These are phyloP conservation scores for Pleurotus salmoneostramineus DNA, from an alignment of 768 basidiomycete species.

Conservation along the genomic window DNA sequence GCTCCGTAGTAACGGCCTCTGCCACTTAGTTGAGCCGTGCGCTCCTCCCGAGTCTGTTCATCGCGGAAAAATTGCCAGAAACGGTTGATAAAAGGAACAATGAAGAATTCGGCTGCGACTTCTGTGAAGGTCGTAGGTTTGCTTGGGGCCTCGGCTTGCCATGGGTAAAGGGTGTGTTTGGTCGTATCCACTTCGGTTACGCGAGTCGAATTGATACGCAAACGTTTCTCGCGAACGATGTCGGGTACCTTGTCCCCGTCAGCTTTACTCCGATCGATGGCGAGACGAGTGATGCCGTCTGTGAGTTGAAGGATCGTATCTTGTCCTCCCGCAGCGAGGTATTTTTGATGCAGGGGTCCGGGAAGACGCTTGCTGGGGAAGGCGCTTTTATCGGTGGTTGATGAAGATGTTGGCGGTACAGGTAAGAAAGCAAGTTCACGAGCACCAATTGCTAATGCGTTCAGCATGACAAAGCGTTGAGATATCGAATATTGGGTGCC, in stretches of 20 bases:
- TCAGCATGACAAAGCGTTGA: slow-evolving; percentile 83
- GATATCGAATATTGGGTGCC: slow-evolving; percentile 86
- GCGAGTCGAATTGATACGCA: slow-evolving; percentile 49
- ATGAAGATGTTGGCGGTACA: slow-evolving; percentile 25
- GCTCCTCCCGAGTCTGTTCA: slow-evolving; percentile 70
- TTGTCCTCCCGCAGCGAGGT: slow-evolving; percentile 36
- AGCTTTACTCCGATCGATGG: slow-evolving; percentile 60
- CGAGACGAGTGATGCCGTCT: slow-evolving; percentile 55
- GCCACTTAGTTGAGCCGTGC: slow-evolving; percentile 55
- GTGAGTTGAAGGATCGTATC: slow-evolving; percentile 54
- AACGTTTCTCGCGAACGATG: slow-evolving; percentile 67
- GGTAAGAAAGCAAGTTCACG: slow-evolving; percentile 66
- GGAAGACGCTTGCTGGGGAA: slow-evolving; percentile 88
- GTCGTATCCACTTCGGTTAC: not conserved
- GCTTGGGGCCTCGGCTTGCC: slow-evolving; percentile 8
- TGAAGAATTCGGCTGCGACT: slow-evolving; percentile 84
- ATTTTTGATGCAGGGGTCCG: slow-evolving; percentile 63
- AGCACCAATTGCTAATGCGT: slow-evolving; percentile 82
- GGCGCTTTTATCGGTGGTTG: slow-evolving; percentile 27
- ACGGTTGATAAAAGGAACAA: slow-evolving; percentile 86
- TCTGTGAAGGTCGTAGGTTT: slow-evolving; percentile 47
- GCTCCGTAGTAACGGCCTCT: slow-evolving; percentile 62
- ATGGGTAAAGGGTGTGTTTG: not conserved
- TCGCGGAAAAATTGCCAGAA: slow-evolving; percentile 95
- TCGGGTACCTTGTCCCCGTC: slow-evolving; percentile 51